phyloP scores from a whole-genome alignment of 2,329 filamentous ascomycete genomes.

The Alternaria burnsii region DNA sequence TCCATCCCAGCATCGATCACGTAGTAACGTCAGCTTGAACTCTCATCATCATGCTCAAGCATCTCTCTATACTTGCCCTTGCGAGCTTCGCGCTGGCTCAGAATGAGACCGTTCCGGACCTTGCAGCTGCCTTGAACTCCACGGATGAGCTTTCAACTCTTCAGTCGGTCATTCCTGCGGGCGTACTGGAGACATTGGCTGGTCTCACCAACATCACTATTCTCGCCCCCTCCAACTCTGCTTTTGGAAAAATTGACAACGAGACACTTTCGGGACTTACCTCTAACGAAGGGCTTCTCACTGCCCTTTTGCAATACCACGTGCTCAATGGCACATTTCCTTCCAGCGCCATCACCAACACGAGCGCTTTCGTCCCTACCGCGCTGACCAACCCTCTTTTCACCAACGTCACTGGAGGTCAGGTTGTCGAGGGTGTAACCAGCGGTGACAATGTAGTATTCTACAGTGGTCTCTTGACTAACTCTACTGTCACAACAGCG shows the following conservation, averaged over 20 bases:
- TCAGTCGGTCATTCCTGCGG: slow-evolving; percentile 46
- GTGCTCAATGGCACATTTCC: slow-evolving; percentile 63
- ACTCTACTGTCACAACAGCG: slow-evolving; percentile 59
- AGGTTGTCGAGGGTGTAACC: slow-evolving; percentile 61
- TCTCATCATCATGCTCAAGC: slow-evolving; percentile 50
- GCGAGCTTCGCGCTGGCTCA: slow-evolving; percentile 46
- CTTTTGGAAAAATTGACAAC: slow-evolving; percentile 53
- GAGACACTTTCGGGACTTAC: slow-evolving; percentile 41
- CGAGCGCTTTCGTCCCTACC: slow-evolving; percentile 58
- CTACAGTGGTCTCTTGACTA: slow-evolving; percentile 62
- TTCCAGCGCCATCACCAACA: slow-evolving; percentile 49
- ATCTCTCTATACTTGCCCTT: slow-evolving; percentile 48
- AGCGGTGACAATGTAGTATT: slow-evolving; percentile 58
- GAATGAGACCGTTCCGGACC: slow-evolving; percentile 22
- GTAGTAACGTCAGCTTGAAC: slow-evolving; percentile 2
- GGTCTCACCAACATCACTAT: slow-evolving; percentile 63
- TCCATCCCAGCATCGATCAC: slow-evolving; percentile 1
- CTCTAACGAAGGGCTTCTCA: slow-evolving; percentile 44
- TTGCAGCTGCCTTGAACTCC: slow-evolving; percentile 28
- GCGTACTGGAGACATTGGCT: slow-evolving; percentile 52
- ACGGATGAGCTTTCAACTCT: slow-evolving; percentile 43
- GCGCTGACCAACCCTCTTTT: slow-evolving; percentile 62
- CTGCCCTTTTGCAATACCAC: slow-evolving; percentile 66
- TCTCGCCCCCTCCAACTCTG: slow-evolving; percentile 65
- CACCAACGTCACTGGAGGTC: slow-evolving; percentile 67